Evolutionary conservation across 2,329 filamentous ascomycete species (phyloP), one percentile per base, ranked within the genome.

Genomic region (Penicillium sumatraense): DNA sequence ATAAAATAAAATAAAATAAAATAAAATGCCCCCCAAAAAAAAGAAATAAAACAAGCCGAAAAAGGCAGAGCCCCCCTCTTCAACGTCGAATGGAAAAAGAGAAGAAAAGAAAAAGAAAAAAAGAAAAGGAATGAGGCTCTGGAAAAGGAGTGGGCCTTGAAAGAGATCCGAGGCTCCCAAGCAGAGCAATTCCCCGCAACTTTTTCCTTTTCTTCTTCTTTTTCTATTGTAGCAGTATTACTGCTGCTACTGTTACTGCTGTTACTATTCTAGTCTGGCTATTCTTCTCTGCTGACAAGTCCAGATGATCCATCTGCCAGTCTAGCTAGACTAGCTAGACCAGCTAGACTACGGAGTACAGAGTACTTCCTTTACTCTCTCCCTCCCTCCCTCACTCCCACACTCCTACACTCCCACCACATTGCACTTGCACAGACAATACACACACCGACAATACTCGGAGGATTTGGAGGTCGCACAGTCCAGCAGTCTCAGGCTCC

Each of bases 171-270:
- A 52, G 49, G 54, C 54, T 56, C 54, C 26, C 13, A 41, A 23
- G 23, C 3, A 7, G 40, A 23, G n/a, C 31, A 56, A 52, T 51
- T 49, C 54, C 54, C 54, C 54, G 49, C 54, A 56, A 29, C 21
- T 18, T 33, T 16, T 20, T 33, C 3, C 7, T 18, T 7, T 13
- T 10, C 10, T 27, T 6, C 26, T 27, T n/a, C n/a, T n/a, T n/a
- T n/a, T n/a, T n/a, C n/a, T n/a, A n/a, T n/a, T n/a, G n/a, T n/a
- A n/a, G n/a, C n/a, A n/a, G n/a, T n/a, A n/a, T n/a, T n/a, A n/a
- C n/a, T n/a, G n/a, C n/a, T n/a, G n/a, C n/a, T n/a, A n/a, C n/a
- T n/a, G n/a, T n/a, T n/a, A n/a, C n/a, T n/a, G n/a, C n/a, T n/a
- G n/a, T n/a, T n/a, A n/a, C n/a, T n/a, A n/a, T n/a, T n/a, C n/a